Evolutionary conservation across 1,284 basidiomycete genomes (phyloP).

Genomic region (Papiliotrema nemorosa): DNA sequence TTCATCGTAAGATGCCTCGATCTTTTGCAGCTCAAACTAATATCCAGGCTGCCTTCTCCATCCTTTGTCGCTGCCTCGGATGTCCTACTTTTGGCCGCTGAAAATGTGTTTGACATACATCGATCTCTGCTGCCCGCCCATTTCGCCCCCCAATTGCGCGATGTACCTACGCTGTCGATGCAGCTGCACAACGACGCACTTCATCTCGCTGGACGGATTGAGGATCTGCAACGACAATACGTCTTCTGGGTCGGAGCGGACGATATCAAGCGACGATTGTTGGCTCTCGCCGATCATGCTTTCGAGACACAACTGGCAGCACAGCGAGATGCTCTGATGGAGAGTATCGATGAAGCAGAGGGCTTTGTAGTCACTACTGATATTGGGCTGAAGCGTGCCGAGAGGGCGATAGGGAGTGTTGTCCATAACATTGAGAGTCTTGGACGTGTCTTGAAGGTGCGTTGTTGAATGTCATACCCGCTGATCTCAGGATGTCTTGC

Average conservation of each 20-base stretch:
- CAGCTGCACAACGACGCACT: conserved; percentile 82
- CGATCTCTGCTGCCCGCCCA: conserved; percentile 75
- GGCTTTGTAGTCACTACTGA: conserved; percentile 73
- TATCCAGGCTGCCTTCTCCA: conserved; percentile 15
- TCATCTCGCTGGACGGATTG: conserved; percentile 57
- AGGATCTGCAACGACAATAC: conserved; percentile 49
- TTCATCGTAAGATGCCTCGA: conserved; percentile 22
- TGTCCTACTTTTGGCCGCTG: conserved; percentile 50
- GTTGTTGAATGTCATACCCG: conserved; percentile 16
- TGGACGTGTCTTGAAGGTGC: conserved; percentile 69
- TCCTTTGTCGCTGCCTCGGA: conserved; percentile 15
- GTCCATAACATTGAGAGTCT: conserved; percentile 64
- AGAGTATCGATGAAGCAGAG: conserved; percentile 60
- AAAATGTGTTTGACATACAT: conserved; percentile 73
- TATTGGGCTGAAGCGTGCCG: conserved; percentile 71
- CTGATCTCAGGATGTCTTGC: conserved; percentile 47
- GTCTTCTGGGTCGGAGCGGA: conserved; percentile 51
- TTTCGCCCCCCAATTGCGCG: conserved; percentile 56
- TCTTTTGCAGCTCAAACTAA: background rate
- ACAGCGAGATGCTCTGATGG: conserved; percentile 53
- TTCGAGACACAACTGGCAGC: conserved; percentile 65
- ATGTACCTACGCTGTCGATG: conserved; percentile 63
- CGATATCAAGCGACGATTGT: conserved; percentile 57
- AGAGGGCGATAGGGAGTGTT: conserved; percentile 65
- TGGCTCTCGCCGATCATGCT: conserved; percentile 61